Percentiles rank a stretch among this genome's conserved stretches.
Evolutionary conservation across 345 rosid species (phyloP).

Genomic region (Raphanus raphanistrum): DNA sequence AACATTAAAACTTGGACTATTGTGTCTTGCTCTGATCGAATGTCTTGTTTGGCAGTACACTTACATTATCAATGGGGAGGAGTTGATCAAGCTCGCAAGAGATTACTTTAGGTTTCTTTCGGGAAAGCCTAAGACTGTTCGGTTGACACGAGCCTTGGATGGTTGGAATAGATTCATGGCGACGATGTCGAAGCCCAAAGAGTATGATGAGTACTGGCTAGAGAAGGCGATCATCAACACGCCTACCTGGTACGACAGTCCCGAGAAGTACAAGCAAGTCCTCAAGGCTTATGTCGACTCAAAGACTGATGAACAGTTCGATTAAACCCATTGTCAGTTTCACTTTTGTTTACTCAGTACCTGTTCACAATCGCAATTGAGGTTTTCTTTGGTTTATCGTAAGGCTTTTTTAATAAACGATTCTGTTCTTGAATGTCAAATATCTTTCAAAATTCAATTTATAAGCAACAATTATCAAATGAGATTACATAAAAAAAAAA

Average conservation of each 20-base stretch:
- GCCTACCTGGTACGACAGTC: slow-evolving; percentile 69
- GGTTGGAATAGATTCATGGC: slow-evolving; percentile 43
- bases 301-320: slow-evolving; percentile 12
- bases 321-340: neutral
- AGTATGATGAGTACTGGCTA: slow-evolving; percentile 55
- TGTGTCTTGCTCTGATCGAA: neutral
- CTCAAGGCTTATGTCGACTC: slow-evolving; percentile 32
- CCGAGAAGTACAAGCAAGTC: slow-evolving; percentile 55
- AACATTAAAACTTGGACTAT: too few species aligned
- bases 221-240: slow-evolving; percentile 65
- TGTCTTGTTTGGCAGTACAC: slow-evolving; percentile 50
- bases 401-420: neutral
- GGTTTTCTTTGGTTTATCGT: slow-evolving; percentile 6
- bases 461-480: slow-evolving; percentile 17
- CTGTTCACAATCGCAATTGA: neutral
- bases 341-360: slow-evolving; percentile 19
- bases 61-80: slow-evolving; percentile 69
- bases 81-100: slow-evolving; percentile 58
- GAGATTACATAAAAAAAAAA: neutral
- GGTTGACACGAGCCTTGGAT: slow-evolving; percentile 56
- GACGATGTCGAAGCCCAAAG: slow-evolving; percentile 40
- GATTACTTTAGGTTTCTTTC: slow-evolving; percentile 65
- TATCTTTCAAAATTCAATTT: slow-evolving; percentile 31
- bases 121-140: slow-evolving; percentile 57
- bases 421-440: neutral